Conservation (phyloP, 192 early-diverging fungal genomes). For the Coemansia erecta region DNA sequence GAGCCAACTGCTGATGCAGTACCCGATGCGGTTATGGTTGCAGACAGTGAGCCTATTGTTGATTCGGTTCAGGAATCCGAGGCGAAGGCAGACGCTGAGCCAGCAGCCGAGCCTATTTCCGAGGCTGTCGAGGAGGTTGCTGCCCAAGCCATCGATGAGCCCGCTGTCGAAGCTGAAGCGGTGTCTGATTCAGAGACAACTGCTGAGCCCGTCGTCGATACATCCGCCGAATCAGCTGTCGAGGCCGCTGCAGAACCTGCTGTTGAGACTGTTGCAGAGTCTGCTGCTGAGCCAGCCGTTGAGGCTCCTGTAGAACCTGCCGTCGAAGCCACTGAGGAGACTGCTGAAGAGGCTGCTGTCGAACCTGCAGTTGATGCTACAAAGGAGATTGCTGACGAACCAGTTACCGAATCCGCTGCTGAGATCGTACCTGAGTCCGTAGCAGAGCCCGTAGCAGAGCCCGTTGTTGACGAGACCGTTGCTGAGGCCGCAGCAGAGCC, state of each 20-base stretch:
- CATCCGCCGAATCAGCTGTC: background rate
- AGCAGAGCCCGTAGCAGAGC: no score
- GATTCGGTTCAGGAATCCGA: no score
- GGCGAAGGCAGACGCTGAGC: no score
- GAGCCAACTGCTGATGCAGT: no score
- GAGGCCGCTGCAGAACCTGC: background rate
- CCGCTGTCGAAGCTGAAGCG: background rate
- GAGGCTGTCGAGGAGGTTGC: background rate
- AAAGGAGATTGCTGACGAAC: background rate
- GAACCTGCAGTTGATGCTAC: background rate
- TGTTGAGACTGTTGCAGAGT: background rate
- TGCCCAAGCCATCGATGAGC: background rate
- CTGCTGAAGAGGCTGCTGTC: background rate
- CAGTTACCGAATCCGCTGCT: background rate
- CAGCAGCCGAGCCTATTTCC: background rate
- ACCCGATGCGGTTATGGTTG: no score
- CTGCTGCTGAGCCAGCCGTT: background rate
- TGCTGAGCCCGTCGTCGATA: background rate
- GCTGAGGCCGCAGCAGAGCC: background rate
- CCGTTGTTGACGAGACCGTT: background rate
- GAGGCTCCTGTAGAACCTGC: background rate
- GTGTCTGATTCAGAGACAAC: background rate
- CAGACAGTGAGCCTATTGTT: no score
- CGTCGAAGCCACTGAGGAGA: background rate
- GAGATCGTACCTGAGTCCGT: no score